phyloP scores from a whole-genome alignment of 73 alveolate genomes.

The Uronychia binucleata region DNA sequence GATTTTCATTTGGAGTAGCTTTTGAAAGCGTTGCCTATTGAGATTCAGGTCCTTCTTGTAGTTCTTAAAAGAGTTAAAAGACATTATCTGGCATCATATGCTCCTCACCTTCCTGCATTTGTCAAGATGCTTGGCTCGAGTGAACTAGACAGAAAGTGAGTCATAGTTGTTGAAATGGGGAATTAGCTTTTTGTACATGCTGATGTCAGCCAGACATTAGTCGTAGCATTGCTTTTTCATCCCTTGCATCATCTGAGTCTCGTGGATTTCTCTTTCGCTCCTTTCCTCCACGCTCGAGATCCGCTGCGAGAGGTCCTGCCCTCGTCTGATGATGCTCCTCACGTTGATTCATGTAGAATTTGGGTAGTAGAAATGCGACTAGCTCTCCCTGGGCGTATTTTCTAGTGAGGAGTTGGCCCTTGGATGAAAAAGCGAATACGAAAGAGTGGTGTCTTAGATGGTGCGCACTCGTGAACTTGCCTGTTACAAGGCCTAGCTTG shows the following conservation, averaged over 20 bases:
- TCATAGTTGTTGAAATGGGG: neutral
- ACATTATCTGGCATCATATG: neutral
- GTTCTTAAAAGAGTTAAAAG: neutral
- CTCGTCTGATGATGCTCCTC: neutral
- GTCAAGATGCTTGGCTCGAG: neutral
- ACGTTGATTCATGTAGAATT: neutral
- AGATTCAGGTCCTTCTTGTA: neutral
- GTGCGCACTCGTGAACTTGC: too few relatives aligned
- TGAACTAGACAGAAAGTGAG: neutral
- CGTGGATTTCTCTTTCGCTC: neutral
- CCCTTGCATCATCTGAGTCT: neutral
- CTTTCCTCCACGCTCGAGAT: neutral
- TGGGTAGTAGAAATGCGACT: neutral
- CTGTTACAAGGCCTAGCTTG: too few relatives aligned
- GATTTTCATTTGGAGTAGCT: neutral
- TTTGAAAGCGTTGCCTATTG: neutral
- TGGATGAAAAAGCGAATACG: too few relatives aligned
- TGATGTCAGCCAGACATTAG: neutral
- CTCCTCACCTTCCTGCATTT: neutral
- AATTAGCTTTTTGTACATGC: neutral
- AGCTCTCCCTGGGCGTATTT: neutral
- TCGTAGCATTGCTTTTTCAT: neutral
- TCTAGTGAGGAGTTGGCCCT: too few relatives aligned
- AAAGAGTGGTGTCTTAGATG: too few relatives aligned
- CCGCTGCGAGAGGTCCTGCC: neutral